Evolutionary conservation across 305 asterid genomes (phyloP), one percentile per base, ranked within the genome.

Genomic region (Rubia tinctorum): DNA sequence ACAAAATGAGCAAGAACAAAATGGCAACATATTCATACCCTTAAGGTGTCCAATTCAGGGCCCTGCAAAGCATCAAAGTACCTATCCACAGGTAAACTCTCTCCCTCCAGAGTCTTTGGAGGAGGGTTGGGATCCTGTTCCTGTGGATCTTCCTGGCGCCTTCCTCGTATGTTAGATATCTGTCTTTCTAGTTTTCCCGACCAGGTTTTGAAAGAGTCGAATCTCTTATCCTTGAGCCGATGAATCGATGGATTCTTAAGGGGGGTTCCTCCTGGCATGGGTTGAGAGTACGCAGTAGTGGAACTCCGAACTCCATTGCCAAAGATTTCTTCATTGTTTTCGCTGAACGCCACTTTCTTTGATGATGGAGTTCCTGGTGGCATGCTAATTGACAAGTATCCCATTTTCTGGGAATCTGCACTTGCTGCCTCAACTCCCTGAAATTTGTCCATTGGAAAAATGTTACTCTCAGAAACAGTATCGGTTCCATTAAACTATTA

Each of bases 11-110:
- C 66, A 11, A 61, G n/a, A 61, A 61, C 40, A 61, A 11, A 8
- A 27, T 25, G 2, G 12, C 12, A 18, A 5, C 1, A 7, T 17
- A 39, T 65, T 20, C 39, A 39, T 85, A 92, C 96, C 80, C 88
- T 81, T 61, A 92, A 75, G 0, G 86, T 90, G 20, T 92, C 98
- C 44, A 90, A 23, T 72, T 92, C 98, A 6, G 96, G 98, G 27
- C 98, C 98, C 62, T 92, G 88, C 77, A 92, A 74, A 43, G 98
- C 98, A 80, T 87, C 96, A 71, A 86, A 92, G 82, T 92, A 92
- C 45, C 98, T 83, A 18, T 82, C 82, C 0, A 80, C 91, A 0
- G 89, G 86, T 18, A 90, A 23, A 73, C n/a, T 58, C 39, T 84
- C 88, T 7, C 79, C 66, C 13, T 89, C 94, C 7, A 75, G 74